These are phyloP conservation scores for Glebionis coronaria DNA, from an alignment of 129 eudicot species.

Conservation along the genomic window DNA sequence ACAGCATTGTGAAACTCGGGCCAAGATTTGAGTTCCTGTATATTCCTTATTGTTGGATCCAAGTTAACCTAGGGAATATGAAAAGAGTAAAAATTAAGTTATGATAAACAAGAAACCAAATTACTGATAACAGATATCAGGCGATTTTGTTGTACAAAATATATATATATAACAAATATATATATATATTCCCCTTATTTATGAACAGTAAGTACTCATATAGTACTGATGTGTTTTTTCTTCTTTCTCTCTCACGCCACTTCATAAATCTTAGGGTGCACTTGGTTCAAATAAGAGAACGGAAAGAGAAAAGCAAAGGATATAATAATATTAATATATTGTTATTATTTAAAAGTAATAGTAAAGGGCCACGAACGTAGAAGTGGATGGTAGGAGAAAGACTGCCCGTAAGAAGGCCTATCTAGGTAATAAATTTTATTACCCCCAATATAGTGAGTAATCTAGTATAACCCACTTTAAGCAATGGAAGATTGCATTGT, in stretches of 20 bases:
- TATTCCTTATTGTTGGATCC: slow-evolving; percentile 83
- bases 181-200: slow-evolving; percentile 12
- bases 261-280: background rate
- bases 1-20: slow-evolving; percentile 99
- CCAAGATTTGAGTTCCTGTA: slow-evolving; percentile 94
- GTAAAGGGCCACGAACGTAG: too few species aligned
- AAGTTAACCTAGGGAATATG: slow-evolving; percentile 68
- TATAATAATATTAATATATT: too few species aligned
- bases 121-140: slow-evolving; percentile 8
- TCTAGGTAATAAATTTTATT: too few species aligned
- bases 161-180: background rate
- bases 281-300: too few species aligned
- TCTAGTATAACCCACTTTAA: too few species aligned
- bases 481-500: too few species aligned
- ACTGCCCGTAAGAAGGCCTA: too few species aligned
- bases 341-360: too few species aligned
- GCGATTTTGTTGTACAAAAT: background rate
- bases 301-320: too few species aligned
- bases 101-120: slow-evolving; percentile 1
- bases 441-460: too few species aligned
- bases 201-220: slow-evolving; percentile 6
- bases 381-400: too few species aligned
- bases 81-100: slow-evolving; percentile 5
- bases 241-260: slow-evolving; percentile 15
- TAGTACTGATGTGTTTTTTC: slow-evolving; percentile 1